Conservation (phyloP, 2,329 filamentous ascomycete species). For the Fusarium xylarioides region DNA sequence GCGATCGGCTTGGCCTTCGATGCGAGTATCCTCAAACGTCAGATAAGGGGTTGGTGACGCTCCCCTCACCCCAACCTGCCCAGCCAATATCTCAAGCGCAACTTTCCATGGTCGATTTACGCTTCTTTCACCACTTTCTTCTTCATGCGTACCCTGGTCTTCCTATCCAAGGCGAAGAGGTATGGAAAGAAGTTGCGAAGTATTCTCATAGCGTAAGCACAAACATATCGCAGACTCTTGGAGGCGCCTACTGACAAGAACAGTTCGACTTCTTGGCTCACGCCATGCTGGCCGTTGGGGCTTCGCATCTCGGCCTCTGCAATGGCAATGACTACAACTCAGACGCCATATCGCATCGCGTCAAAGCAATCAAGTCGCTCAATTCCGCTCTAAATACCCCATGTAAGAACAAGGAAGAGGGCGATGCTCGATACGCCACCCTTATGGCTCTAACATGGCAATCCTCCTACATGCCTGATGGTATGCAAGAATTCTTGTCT, state of each 20-base stretch:
- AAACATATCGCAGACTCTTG: fast-evolving
- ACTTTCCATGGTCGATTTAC: background rate
- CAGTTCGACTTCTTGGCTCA: background rate
- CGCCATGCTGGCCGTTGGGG: background rate
- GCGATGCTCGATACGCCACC: background rate
- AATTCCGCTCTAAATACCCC: background rate
- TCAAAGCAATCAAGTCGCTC: background rate
- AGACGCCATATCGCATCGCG: background rate
- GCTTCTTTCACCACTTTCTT: background rate
- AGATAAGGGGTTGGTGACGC: fast-evolving
- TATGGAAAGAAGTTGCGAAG: background rate
- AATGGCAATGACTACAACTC: background rate
- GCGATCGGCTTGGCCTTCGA: background rate
- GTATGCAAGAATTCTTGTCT: background rate
- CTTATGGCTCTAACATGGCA: background rate
- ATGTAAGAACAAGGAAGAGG: background rate
- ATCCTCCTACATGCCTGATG: background rate
- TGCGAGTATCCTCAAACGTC: background rate
- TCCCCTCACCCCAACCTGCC: background rate
- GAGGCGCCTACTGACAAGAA: fast-evolving
- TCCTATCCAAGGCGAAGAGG: background rate
- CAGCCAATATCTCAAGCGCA: background rate
- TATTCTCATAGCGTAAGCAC: background rate
- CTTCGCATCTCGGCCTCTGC: background rate
- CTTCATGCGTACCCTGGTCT: background rate